Conservation (phyloP, 371 early-diverging fungal genomes). For the Gilbertella persicaria region DNA sequence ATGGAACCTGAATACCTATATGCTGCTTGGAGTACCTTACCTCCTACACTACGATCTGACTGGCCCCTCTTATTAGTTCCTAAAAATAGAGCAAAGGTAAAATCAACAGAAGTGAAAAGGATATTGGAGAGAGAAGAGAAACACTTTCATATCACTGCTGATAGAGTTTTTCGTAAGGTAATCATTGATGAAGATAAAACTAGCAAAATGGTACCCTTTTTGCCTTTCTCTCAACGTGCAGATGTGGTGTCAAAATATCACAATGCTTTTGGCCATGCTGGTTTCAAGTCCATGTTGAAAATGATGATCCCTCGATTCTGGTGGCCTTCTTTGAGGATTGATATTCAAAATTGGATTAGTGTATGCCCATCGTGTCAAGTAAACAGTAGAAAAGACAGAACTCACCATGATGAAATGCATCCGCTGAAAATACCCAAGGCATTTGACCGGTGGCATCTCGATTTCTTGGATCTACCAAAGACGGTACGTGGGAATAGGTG, state of each 20-base stretch:
- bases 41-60: neutral
- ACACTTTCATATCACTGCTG: neutral
- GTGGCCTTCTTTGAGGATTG: conserved; percentile 20
- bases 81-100: neutral
- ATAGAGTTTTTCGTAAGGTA: neutral
- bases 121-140: neutral
- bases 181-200: neutral
- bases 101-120: neutral
- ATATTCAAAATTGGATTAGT: conserved; percentile 2
- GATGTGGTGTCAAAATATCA: conserved; percentile 11
- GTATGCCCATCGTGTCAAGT: conserved; percentile 12
- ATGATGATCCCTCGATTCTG: conserved; percentile 10
- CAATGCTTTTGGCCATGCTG: conserved; percentile 14
- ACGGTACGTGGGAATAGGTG: conserved; percentile 21
- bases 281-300: conserved; percentile 4
- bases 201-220: neutral
- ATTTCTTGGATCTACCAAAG: conserved; percentile 28
- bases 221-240: conserved; percentile 5
- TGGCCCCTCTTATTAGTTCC: conserved; percentile 4
- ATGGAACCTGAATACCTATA: conserved; percentile 26
- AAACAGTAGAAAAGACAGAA: neutral
- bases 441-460: conserved; percentile 28
- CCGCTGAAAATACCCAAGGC: conserved; percentile 11
- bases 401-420: conserved; percentile 9
- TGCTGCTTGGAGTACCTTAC: neutral